phyloP scores from a whole-genome alignment of 805 yeast genomes.

The Komagataella pastoris region DNA sequence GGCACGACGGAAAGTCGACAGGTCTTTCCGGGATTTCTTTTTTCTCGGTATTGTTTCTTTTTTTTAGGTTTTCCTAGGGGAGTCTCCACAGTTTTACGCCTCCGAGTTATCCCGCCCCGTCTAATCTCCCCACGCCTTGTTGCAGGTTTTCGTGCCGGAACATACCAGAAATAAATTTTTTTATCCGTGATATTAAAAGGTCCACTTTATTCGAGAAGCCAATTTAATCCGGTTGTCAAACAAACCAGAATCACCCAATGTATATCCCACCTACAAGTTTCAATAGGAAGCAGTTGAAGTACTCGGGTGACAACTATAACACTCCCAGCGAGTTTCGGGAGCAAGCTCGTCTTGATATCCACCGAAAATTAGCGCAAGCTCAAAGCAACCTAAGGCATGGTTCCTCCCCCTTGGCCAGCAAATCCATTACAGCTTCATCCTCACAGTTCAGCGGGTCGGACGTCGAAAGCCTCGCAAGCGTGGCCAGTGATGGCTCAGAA shows the following conservation, averaged over 20 bases:
- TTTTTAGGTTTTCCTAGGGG: no score
- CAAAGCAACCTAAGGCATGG: constrained; percentile 12
- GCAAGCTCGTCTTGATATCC: constrained; percentile 19
- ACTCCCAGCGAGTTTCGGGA: constrained; percentile 19
- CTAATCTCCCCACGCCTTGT: not conserved
- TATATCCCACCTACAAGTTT: not conserved
- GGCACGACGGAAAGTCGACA: not conserved
- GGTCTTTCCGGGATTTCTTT: not conserved
- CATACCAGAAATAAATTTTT: not conserved
- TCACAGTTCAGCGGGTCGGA: not conserved
- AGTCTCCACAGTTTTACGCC: not conserved
- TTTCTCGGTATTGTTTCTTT: no score
- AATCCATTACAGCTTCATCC: constrained; percentile 5
- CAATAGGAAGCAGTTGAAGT: not conserved
- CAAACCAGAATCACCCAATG: not conserved
- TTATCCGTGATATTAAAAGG: not conserved
- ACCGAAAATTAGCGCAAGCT: constrained; percentile 3
- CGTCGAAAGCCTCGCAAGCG: not conserved
- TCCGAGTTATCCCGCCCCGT: not conserved
- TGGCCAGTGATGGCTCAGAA: not conserved
- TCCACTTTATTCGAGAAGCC: not conserved
- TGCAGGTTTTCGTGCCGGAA: not conserved
- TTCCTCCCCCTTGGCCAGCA: constrained; percentile 15
- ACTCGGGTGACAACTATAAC: constrained; percentile 7
- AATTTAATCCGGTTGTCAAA: not conserved